These are phyloP conservation scores for Odonthalia washingtoniensis DNA, from an alignment of 31 red algal species.

Conservation along the genomic window DNA sequence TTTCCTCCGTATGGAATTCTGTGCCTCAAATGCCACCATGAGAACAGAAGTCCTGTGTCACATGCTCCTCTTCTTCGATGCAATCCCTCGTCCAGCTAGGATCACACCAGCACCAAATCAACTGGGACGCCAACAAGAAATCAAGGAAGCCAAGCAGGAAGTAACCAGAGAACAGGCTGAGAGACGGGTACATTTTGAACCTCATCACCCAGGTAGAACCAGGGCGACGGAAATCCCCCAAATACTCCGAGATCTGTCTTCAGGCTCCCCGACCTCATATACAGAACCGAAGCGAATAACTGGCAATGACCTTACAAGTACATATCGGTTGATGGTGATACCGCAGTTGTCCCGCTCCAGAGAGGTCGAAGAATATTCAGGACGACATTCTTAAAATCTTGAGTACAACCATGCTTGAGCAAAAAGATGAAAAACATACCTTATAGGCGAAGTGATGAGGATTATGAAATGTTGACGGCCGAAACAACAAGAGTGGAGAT, in stretches of 20 bases:
- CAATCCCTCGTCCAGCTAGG: background rate
- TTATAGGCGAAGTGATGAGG: too few species aligned
- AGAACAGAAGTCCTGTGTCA: conserved; percentile 40
- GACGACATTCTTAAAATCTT: background rate
- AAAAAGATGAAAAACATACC: too few species aligned
- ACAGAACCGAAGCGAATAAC: background rate
- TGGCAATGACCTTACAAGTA: background rate
- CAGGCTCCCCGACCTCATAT: background rate
- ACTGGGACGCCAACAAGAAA: conserved; percentile 15
- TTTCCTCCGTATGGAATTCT: too few species aligned
- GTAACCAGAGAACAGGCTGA: conserved; percentile 29
- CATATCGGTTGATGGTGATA: background rate
- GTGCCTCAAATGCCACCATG: too few species aligned
- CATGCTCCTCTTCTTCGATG: conserved; percentile 10
- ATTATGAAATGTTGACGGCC: too few species aligned
- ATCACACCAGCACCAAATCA: background rate
- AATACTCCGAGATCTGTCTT: too few species aligned
- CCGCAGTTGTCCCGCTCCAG: background rate
- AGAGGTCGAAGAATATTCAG: background rate
- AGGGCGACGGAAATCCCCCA: too few species aligned
- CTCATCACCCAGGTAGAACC: too few species aligned
- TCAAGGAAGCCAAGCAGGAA: conserved; percentile 38
- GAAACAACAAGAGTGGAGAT: too few species aligned
- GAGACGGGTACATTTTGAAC: conserved; percentile 19
- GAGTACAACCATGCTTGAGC: background rate